Percentiles rank a stretch among this genome's conserved stretches.
phyloP scores from a whole-genome alignment of 2,329 filamentous ascomycete species.

The Curvularia eragrostidis region DNA sequence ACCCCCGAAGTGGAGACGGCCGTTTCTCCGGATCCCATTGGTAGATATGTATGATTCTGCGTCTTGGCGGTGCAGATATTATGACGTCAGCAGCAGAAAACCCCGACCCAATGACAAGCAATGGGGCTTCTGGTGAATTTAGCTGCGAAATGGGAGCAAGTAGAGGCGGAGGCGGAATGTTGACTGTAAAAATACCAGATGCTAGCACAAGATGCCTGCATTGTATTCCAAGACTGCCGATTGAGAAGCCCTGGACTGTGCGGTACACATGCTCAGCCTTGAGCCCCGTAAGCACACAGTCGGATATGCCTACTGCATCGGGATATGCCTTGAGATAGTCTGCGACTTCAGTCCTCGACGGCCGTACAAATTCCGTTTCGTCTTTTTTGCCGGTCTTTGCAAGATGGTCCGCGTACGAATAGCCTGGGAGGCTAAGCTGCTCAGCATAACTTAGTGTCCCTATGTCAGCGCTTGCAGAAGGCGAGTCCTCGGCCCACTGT shows the following conservation, averaged over 20 bases:
- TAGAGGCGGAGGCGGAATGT: constrained; percentile 59
- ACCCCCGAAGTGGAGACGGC: constrained; percentile 64
- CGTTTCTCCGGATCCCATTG: constrained; percentile 64
- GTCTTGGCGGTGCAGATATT: constrained; percentile 59
- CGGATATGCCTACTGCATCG: constrained; percentile 58
- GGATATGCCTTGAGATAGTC: constrained; percentile 64
- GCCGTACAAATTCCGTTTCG: constrained; percentile 60
- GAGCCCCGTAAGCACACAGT: constrained; percentile 54
- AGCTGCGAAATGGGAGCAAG: constrained; percentile 55
- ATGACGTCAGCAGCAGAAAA: constrained; percentile 69
- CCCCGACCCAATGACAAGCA: constrained; percentile 66
- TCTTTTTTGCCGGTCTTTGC: constrained; percentile 48
- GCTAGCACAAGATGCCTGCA: constrained; percentile 66
- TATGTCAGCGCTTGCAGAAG: constrained; percentile 62
- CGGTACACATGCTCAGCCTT: constrained; percentile 55
- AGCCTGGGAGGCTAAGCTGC: constrained; percentile 66
- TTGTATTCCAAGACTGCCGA: constrained; percentile 59
- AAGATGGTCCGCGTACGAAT: constrained; percentile 63
- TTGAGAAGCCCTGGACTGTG: constrained; percentile 56
- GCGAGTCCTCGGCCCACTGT: constrained; percentile 65
- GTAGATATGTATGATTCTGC: constrained; percentile 65
- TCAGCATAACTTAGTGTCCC: constrained; percentile 68
- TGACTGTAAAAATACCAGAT: constrained; percentile 64
- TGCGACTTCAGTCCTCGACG: constrained; percentile 61
- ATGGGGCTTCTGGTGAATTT: constrained; percentile 43